Conservation (phyloP, 164 flowering plant genomes). For the Berberis vulgaris region DNA sequence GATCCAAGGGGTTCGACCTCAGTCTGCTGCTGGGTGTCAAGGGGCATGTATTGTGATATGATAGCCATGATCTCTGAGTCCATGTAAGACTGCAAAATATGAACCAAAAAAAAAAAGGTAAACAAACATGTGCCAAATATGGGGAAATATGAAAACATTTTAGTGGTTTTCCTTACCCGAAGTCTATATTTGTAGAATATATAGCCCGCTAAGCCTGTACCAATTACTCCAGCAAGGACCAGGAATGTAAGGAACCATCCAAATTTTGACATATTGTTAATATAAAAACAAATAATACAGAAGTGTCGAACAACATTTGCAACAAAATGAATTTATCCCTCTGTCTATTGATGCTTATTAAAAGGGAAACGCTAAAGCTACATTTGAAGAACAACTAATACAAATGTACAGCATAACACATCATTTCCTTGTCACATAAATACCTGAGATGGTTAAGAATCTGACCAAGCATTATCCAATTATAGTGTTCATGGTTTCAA, state of each 20-base stretch:
- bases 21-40: slow-evolving; percentile 47
- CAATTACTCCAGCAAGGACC: slow-evolving; percentile 43
- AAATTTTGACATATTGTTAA: slow-evolving; percentile 38
- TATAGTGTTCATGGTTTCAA: no score
- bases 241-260: slow-evolving; percentile 46
- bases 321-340: background rate
- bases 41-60: slow-evolving; percentile 96
- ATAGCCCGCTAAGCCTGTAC: slow-evolving; percentile 55
- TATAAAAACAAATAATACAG: slow-evolving; percentile 19
- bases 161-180: slow-evolving; percentile 31
- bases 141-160: background rate
- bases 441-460: no score
- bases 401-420: no score
- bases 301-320: background rate
- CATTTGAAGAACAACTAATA: no score
- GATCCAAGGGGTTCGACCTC: slow-evolving; percentile 49
- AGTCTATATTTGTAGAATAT: slow-evolving; percentile 88
- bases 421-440: no score
- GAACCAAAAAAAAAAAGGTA: no score
- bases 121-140: no score
- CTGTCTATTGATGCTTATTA: no score
- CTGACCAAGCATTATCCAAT: no score
- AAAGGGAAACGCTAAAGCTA: no score
- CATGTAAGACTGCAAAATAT: slow-evolving; percentile 72
- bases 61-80: slow-evolving; percentile 94